These are phyloP conservation scores for Monilinia aucupariae DNA, from an alignment of 2,329 filamentous ascomycete species.

Conservation along the genomic window DNA sequence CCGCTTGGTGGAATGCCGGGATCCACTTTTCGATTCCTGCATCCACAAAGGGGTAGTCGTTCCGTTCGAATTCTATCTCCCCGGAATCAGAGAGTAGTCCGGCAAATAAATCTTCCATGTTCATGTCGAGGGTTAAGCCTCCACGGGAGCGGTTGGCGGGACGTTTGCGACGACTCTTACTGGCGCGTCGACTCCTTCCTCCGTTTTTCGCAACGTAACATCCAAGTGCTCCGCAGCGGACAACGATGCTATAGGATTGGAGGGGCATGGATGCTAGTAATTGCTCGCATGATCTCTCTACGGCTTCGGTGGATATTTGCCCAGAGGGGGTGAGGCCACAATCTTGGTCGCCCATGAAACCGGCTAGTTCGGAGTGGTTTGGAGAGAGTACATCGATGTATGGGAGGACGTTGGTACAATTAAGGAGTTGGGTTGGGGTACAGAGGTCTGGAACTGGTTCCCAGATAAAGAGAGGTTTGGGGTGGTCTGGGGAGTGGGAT, in stretches of 20 bases:
- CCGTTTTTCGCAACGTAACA: conserved; percentile 53
- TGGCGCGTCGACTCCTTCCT: conserved; percentile 26
- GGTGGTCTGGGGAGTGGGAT: conserved; percentile 35
- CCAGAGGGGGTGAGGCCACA: conserved; percentile 39
- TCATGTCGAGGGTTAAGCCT: conserved; percentile 53
- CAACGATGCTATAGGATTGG: conserved; percentile 60
- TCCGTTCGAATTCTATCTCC: conserved; percentile 39
- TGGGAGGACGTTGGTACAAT: conserved; percentile 57
- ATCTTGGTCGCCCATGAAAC: conserved; percentile 61
- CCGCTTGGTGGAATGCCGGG: conserved; percentile 61
- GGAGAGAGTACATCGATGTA: conserved; percentile 64
- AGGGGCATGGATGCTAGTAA: conserved; percentile 60
- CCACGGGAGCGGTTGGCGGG: conserved; percentile 40
- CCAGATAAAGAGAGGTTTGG: conserved; percentile 77
- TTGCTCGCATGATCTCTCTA: conserved; percentile 58
- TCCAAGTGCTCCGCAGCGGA: conserved; percentile 66
- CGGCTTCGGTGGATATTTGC: conserved; percentile 45
- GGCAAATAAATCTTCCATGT: conserved; percentile 58
- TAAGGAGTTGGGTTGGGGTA: conserved; percentile 60
- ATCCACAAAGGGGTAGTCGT: conserved; percentile 49
- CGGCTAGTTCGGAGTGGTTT: conserved; percentile 84
- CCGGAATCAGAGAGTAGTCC: conserved; percentile 51
- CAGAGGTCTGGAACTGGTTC: conserved; percentile 91
- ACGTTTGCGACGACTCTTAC: conserved; percentile 23
- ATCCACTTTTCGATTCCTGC: conserved; percentile 63